Base-by-base conservation (phyloP, 1,284 basidiomycete species). In the Coniferiporia sulphurascens region DNA sequence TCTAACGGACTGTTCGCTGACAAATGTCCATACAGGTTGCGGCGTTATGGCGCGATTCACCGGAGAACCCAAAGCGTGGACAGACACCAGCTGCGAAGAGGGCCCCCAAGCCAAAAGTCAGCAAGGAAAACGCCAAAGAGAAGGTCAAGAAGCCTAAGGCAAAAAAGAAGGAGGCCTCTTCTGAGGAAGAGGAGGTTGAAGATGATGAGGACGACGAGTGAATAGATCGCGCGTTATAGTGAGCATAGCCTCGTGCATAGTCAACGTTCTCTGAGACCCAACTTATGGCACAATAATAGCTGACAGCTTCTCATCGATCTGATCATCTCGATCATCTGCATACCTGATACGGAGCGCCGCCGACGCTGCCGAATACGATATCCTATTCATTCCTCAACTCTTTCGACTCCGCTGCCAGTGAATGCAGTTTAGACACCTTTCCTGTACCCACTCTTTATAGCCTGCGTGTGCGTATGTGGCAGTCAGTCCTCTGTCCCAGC, bases 41-140 rank as follows among this genome's bases (percentile, higher is more conserved):
- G 4, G 71, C 66, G 0, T 57, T 80, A 60, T 85, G 83, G 83
- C 75, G 71, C 51, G 76, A 82, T 58, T 74, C 82, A 0, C 79
- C 80, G 1, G 81, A 84, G 65, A 84, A 85, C 65, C 82, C 83
- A 1, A 84, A 82, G 61, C 76, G 80, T 41, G 83, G 82, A 12
- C 74, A 81, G 60, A 75, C 74, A 17, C 67, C 74, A 45, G 78
- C 75, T 56, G 41, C 73, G 43, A 72, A 69, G 38, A 63, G 59
- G 48, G 46, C 64, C n/a, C 38, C 38, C 12, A 59, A 58, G 27
- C 75, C 78, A 58, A 72, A 69, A 52, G 65, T 43, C 60, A 63
- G 68, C 67, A 68, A 68, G 58, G 63, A 67, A 50, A 51, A 64
- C 49, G 50, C 58, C 41, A 59, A 55, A 45, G 63, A 67, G 51